A percentile compares a stretch with the other conserved stretches of the same genome.
Conservation (phyloP, 805 yeast species). For the Candida maesae region DNA sequence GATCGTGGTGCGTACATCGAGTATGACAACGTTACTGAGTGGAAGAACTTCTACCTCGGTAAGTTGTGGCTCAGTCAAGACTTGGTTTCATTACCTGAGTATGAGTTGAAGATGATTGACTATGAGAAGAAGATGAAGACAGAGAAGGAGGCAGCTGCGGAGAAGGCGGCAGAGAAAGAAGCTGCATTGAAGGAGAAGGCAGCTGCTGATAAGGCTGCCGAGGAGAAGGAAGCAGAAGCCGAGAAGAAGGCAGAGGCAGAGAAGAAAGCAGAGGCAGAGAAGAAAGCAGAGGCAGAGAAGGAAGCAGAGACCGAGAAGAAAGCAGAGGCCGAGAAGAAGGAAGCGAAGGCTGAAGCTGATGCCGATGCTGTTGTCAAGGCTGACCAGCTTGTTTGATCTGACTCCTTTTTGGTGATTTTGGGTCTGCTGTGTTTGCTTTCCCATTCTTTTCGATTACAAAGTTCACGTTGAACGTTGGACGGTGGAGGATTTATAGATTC, state of each 20-base stretch:
- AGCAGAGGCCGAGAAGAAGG: neutral
- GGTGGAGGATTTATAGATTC: too few relatives aligned
- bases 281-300: neutral
- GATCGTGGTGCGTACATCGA: conserved; percentile 25
- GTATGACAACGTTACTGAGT: conserved; percentile 24
- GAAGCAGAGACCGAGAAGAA: neutral
- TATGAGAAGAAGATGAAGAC: conserved; percentile 2
- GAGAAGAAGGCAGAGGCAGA: neutral
- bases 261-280: neutral
- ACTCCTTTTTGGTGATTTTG: neutral
- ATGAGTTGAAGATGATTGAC: conserved; percentile 12
- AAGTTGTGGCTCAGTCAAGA: conserved; percentile 28
- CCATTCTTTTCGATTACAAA: too few relatives aligned
- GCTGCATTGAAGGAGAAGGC: conserved; percentile 1
- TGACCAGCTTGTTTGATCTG: neutral
- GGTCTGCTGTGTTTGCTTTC: too few relatives aligned
- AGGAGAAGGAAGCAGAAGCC: conserved; percentile 5
- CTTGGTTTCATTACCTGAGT: conserved; percentile 19
- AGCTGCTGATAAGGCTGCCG: conserved; percentile 3
- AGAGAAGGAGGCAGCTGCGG: conserved; percentile 1
- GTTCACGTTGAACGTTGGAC: too few relatives aligned
- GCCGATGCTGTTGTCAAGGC: neutral
- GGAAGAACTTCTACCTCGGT: conserved; percentile 25
- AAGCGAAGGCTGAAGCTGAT: neutral
- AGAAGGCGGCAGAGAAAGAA: conserved; percentile 5